Evolutionary conservation across 2,329 filamentous ascomycete species (phyloP).

Genomic region (Orbilia javanica): DNA sequence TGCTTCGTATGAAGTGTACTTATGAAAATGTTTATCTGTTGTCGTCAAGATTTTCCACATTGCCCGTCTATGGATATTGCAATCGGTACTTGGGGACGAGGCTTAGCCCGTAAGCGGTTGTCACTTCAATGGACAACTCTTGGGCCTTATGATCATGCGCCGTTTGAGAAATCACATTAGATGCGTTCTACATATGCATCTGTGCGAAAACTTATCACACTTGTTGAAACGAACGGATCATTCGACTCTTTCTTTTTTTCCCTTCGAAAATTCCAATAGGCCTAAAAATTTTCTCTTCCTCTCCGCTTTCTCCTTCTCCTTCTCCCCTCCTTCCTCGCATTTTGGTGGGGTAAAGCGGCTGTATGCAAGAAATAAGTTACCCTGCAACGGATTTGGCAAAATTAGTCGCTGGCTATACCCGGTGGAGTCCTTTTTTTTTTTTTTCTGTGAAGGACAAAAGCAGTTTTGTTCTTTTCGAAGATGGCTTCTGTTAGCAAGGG

Average conservation of each 20-base stretch:
- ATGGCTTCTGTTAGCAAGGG: constrained; percentile 18
- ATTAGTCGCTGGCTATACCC: constrained; percentile 4
- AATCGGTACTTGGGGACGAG: background rate
- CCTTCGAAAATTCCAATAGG: constrained; percentile 5
- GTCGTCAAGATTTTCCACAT: background rate
- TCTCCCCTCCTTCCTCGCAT: background rate
- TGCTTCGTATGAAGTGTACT: too few species aligned
- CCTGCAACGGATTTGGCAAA: constrained; percentile 20
- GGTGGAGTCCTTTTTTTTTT: background rate
- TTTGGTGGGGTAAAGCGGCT: constrained; percentile 22
- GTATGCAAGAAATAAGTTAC: constrained; percentile 33
- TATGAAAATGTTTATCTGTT: too few species aligned
- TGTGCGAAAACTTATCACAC: constrained; percentile 37
- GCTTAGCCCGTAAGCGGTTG: constrained; percentile 22
- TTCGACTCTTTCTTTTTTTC: background rate
- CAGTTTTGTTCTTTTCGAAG: background rate
- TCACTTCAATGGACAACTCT: background rate
- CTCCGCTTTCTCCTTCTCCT: background rate
- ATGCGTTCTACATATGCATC: constrained; percentile 53
- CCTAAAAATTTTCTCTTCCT: too few species aligned
- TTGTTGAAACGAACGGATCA: constrained; percentile 14
- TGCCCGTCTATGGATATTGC: background rate
- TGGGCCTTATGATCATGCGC: constrained; percentile 36
- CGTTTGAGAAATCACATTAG: constrained; percentile 45
- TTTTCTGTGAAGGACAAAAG: background rate